A percentile compares a stretch with the other conserved stretches of the same genome.
Evolutionary conservation across 768 basidiomycete species (phyloP).

Genomic region (Xerocomus spinulosus): DNA sequence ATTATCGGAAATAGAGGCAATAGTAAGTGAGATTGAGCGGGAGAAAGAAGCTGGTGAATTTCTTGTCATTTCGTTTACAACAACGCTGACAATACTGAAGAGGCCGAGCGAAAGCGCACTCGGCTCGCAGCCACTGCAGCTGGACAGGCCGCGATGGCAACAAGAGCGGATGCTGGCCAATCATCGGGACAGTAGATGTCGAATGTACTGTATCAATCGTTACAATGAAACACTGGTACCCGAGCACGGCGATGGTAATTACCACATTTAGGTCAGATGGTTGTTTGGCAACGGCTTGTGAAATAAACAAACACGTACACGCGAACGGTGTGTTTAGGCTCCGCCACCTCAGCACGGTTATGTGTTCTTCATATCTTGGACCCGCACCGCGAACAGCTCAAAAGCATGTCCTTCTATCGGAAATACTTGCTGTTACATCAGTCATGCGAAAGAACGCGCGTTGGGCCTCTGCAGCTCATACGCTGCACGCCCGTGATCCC

Average conservation of each 20-base stretch:
- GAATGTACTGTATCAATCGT: slow-evolving; percentile 10
- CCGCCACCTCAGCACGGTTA: slow-evolving; percentile 1
- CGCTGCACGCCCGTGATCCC: slow-evolving; percentile 57
- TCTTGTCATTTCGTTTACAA: neutral
- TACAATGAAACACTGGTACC: slow-evolving; percentile 8
- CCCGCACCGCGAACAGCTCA: slow-evolving; percentile 39
- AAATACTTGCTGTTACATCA: slow-evolving; percentile 88
- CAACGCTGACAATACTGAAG: slow-evolving; percentile 36
- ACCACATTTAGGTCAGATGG: neutral
- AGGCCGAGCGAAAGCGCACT: slow-evolving; percentile 92
- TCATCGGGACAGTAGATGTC: slow-evolving; percentile 34
- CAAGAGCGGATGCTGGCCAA: slow-evolving; percentile 41
- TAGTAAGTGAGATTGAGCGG: slow-evolving; percentile 89
- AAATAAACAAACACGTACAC: slow-evolving; percentile 23
- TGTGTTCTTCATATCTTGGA: slow-evolving; percentile 13
- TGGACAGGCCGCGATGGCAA: slow-evolving; percentile 82
- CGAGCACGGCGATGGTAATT: neutral
- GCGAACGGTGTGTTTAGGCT: neutral
- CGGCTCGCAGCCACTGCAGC: slow-evolving; percentile 89
- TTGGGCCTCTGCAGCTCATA: slow-evolving; percentile 78
- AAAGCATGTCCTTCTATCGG: slow-evolving; percentile 81
- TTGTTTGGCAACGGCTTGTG: slow-evolving; percentile 25
- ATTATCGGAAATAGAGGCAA: slow-evolving; percentile 81
- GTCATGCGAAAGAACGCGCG: slow-evolving; percentile 97
- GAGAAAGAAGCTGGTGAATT: slow-evolving; percentile 91